Evolutionary conservation across 2,329 filamentous ascomycete genomes (phyloP).

Genomic region (Lasiodiplodia theobromae): DNA sequence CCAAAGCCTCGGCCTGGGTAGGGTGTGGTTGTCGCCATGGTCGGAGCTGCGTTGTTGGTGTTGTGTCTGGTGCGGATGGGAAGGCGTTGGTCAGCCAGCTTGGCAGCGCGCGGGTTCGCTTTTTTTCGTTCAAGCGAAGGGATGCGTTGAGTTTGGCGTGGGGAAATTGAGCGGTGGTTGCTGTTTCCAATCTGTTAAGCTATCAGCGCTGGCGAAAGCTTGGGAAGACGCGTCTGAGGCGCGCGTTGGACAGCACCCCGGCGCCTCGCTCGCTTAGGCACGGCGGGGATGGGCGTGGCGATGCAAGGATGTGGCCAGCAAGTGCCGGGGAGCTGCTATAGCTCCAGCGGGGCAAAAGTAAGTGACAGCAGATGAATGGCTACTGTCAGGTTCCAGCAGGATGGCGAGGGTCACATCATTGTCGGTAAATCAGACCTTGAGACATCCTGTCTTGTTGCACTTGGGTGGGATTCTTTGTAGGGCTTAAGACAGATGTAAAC

Average conservation of each 20-base stretch:
- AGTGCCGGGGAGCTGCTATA: conserved; percentile 27
- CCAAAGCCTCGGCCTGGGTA: conserved; percentile 40
- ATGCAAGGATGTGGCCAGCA: conserved; percentile 21
- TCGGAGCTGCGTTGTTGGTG: conserved; percentile 28
- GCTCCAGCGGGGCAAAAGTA: conserved; percentile 21
- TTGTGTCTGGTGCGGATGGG: conserved; percentile 25
- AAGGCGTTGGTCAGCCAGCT: conserved; percentile 29
- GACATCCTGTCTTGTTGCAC: background rate
- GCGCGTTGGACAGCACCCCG: conserved; percentile 2
- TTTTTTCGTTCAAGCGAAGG: background rate
- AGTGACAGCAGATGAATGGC: background rate
- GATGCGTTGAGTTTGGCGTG: background rate
- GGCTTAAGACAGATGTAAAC: background rate
- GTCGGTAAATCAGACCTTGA: background rate
- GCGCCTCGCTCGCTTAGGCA: conserved; percentile 19
- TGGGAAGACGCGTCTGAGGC: conserved; percentile 28
- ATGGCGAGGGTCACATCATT: background rate
- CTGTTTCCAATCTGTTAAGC: background rate
- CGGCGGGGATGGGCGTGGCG: conserved; percentile 17
- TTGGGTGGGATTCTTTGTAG: background rate
- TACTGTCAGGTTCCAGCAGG: background rate
- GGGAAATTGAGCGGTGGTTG: background rate
- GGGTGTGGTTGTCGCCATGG: conserved; percentile 25
- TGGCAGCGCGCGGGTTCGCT: background rate
- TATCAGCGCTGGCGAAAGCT: background rate